Conservation (phyloP, 192 early-diverging fungal species). For the Coemansia sp. region DNA sequence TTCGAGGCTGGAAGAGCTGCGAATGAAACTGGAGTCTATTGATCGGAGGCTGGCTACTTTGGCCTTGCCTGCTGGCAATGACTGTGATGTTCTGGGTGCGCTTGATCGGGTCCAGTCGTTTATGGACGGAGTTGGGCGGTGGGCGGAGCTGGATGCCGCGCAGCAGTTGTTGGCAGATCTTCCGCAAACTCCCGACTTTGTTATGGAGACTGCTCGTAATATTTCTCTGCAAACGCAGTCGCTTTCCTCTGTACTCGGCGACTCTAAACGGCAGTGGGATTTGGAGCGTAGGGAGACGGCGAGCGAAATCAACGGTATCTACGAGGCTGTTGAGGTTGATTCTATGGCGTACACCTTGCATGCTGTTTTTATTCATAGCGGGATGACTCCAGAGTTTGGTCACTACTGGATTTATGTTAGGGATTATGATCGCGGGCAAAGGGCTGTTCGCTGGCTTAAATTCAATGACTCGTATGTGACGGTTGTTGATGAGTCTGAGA, state of each 20-base stretch:
- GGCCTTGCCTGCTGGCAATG: slow-evolving; percentile 20
- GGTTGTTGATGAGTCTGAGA: slow-evolving; percentile 59
- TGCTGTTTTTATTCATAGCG: slow-evolving; percentile 80
- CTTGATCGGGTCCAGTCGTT: slow-evolving; percentile 35
- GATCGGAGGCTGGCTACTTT: slow-evolving; percentile 12
- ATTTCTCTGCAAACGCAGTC: slow-evolving; percentile 9
- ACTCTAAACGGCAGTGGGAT: slow-evolving; percentile 21
- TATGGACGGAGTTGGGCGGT: slow-evolving; percentile 29
- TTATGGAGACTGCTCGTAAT: slow-evolving; percentile 4
- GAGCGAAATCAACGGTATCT: slow-evolving; percentile 23
- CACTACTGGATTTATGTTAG: slow-evolving; percentile 82
- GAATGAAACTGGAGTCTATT: slow-evolving; percentile 5
- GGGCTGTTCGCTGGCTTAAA: slow-evolving; percentile 65
- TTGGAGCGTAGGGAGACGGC: slow-evolving; percentile 3
- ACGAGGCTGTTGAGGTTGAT: slow-evolving; percentile 17
- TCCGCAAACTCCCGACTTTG: neutral
- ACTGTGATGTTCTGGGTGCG: slow-evolving; percentile 24
- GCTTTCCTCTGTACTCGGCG: slow-evolving; percentile 13
- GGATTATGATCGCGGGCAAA: slow-evolving; percentile 47
- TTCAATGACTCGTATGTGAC: slow-evolving; percentile 75
- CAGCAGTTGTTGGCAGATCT: slow-evolving; percentile 26
- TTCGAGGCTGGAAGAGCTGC: slow-evolving; percentile 9
- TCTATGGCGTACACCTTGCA: slow-evolving; percentile 64
- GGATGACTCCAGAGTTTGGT: slow-evolving; percentile 64
- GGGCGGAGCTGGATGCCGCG: slow-evolving; percentile 25